Evolutionary conservation across 306 rosid species (phyloP).

Genomic region (Lathyrus oleraceus): DNA sequence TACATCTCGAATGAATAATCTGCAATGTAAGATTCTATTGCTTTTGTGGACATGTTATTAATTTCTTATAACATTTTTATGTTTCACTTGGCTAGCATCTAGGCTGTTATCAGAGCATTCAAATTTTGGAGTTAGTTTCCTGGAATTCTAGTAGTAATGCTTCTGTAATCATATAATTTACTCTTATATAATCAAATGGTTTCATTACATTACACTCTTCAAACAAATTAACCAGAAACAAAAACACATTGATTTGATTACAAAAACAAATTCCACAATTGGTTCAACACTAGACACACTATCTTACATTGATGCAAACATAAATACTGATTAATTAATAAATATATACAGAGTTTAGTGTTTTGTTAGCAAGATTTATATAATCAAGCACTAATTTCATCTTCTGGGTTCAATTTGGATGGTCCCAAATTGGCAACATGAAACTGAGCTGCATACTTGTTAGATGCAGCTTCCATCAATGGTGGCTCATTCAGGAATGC

Average conservation of each 20-base stretch:
- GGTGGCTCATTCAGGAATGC: slow-evolving; percentile 95
- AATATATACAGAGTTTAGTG: not conserved
- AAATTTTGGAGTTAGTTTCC: too few species aligned
- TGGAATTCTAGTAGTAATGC: too few species aligned
- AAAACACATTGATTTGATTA: not conserved
- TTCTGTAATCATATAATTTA: too few species aligned
- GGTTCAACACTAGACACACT: not conserved
- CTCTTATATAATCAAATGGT: too few species aligned
- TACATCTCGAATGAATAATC: slow-evolving; percentile 16
- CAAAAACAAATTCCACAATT: not conserved
- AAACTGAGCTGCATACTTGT: slow-evolving; percentile 61
- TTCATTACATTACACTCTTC: not conserved
- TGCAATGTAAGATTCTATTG: slow-evolving; percentile 21
- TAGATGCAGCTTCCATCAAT: slow-evolving; percentile 46
- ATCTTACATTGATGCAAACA: not conserved
- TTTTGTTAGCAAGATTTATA: not conserved
- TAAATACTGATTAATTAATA: not conserved
- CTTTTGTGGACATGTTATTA: slow-evolving; percentile 12
- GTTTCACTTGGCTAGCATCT: slow-evolving; percentile 14
- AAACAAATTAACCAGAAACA: not conserved
- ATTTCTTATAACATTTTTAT: not conserved
- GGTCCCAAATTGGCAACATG: slow-evolving; percentile 51
- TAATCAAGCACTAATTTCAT: slow-evolving; percentile 43
- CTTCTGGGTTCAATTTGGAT: slow-evolving; percentile 26
- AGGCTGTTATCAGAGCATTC: too few species aligned